These are phyloP conservation scores for Psidium guajava DNA, from an alignment of 345 rosid genomes.

Conservation along the genomic window DNA sequence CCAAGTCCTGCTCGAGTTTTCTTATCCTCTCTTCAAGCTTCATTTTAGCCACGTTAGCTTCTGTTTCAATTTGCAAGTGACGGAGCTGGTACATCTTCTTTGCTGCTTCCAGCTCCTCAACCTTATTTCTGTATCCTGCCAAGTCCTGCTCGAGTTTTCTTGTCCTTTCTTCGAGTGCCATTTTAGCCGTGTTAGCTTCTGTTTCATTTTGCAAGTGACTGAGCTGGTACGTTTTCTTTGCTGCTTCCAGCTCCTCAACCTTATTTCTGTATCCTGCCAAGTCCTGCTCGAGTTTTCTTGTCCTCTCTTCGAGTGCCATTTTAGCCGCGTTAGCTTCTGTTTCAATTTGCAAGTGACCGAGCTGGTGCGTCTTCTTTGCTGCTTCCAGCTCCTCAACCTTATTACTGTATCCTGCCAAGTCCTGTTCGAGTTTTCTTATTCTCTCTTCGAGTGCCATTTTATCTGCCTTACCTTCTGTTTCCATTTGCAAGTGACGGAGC, in stretches of 20 bases:
- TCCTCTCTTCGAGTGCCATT: constrained; percentile 6
- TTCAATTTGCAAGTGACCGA: constrained; percentile 17
- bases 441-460: constrained; percentile 9
- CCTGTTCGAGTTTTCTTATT: constrained; percentile 15
- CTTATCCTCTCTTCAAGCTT: constrained; percentile 2
- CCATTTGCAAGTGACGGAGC: constrained; percentile 27
- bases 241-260: not conserved
- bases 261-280: constrained; percentile 19
- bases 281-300: constrained; percentile 16
- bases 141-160: too few species aligned
- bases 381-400: constrained; percentile 4
- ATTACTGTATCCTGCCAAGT: constrained; percentile 18
- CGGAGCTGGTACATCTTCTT: too few species aligned
- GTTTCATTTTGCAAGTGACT: too few species aligned
- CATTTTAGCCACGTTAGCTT: too few species aligned
- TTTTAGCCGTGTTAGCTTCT: too few species aligned
- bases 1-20: constrained; percentile 17
- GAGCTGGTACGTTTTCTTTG: too few species aligned
- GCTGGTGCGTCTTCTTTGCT: constrained; percentile 41
- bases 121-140: too few species aligned
- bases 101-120: too few species aligned
- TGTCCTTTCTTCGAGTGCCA: too few species aligned
- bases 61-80: too few species aligned
- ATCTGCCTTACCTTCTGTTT: constrained; percentile 7
- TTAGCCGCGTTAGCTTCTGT: constrained; percentile 4